Evolutionary conservation across 352 stramenopile species (phyloP), one percentile per base, ranked within the genome.

Genomic region (Aphanomyces cochlioides): DNA sequence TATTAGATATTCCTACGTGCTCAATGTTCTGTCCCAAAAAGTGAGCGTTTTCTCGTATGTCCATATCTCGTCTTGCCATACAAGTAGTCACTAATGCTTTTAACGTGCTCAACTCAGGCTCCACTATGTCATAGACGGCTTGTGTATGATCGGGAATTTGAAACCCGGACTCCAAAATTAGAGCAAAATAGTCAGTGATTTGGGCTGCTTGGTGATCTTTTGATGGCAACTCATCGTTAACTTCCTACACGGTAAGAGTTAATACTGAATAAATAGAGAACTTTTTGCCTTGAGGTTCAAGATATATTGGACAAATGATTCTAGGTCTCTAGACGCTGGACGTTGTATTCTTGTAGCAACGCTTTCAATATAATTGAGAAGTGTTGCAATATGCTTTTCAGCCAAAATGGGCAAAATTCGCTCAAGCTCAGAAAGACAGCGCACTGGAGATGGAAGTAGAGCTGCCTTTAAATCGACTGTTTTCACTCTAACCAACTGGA

Each of bases 61-160:
- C 75, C 3, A 45, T 61, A 21, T 79, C 75, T 43, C 70, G 67
- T 15, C 60, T 53, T 66, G 5, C 61, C 60, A 41, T 73, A 45
- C 17, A 66, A 66, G 12, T 77, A 53, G 43, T 72, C 57, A 7
- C 76, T 36, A 53, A 73, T 3, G 72, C 21, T 39, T 73, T 79
- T 4, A 79, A 38, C 5, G 75, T 72, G 39, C 72, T 72, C 43
- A 75, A 75, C 43, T 79, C 75, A 3, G 75, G 75, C 36, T 77
- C 72, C 12, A 73, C 76, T 0, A 79, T 56, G 39, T 79, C 69
- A 60, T 74, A 79, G 64, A 7, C 56, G 56, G 38, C 54, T 58
- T 67, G 59, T 15, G 59, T 56, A 13, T 67, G 59, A 15, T 50
- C 43, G 34, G 59, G 59, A 36, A 67, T 54, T 12, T 48, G 38